Evolutionary conservation across 768 basidiomycete species (phyloP), one percentile per base, ranked within the genome.

Genomic region (Suillus placidus): DNA sequence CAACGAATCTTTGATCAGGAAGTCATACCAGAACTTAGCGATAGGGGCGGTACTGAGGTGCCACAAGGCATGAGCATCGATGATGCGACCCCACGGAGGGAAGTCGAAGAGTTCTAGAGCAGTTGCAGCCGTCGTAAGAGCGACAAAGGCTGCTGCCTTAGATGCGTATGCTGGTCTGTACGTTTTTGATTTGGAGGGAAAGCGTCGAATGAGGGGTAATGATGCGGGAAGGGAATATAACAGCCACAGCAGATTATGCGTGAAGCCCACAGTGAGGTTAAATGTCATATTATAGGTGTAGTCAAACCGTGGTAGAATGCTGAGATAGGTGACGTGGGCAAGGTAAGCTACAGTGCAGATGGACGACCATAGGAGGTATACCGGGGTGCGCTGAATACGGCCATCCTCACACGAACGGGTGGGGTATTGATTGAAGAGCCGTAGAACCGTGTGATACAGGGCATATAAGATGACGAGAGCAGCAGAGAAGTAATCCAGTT

Each of bases 61-160:
- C 97, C 97, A 99, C 18, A 99, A 78, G 3, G 94, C 84, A 76
- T 98, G 97, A 0, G 96, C 95, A 73, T 99, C 97, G 23, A 98
- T 80, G 8, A 88, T 75, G 40, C 95, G 77, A n/a, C 73, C 72
- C 77, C 88, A 82, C 0, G 95, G 93, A 0, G 95, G 87, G 72
- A 99, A 99, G 74, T 99, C 97, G 68, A 97, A 88, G 4, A 99
- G 74, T 72, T 99, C 97, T 38, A 99, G 82, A 1, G 82, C 80
- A 3, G 89, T 93, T 16, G 94, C 91, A 2, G 83, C 81, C 0
- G 88, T 93, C 1, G 92, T 94, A 18, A 93, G 75, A 13, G 84
- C 70, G 4, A 93, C 90, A 65, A 94, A 87, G 0, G 86, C 38
- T 0, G 82, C 87, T 2, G 87, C 84, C 71, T 85, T 86, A 63